Base-by-base conservation (phyloP, 176 grass and related monocot genomes). In the Triticum monococcum region DNA sequence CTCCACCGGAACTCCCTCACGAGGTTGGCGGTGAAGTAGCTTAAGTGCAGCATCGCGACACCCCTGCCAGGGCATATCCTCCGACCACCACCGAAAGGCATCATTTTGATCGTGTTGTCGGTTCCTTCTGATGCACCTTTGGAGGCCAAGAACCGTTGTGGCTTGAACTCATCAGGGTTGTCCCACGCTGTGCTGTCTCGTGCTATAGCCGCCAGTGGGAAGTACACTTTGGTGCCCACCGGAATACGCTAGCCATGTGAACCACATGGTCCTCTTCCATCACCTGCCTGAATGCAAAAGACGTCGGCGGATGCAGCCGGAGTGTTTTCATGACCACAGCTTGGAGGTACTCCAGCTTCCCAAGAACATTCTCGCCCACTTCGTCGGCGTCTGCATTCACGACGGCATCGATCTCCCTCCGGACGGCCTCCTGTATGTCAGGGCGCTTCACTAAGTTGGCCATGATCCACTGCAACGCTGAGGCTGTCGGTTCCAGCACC, bases 71-170 rank as follows among this genome's bases (percentile, higher is more conserved):
- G 82, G 17, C 82, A 84, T 4, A 84, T 75, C 56, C 69, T 84
- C 25, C 82, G 54, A 25, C 70, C 70, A 12, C 16, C 82, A 1
- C 70, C 70, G 22, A 84, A 84, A 18, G 82, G 82, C 82, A 84
- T 84, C 82, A 84, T 84, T 59, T 24, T 63, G 70, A 64, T 43
- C 10, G 31, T 57, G 8, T 66, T 26, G 3, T 45, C 68, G 48
- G 45, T 48, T 48, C 45, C 45, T 48, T 48, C 1, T 1, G 45
- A 48, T 13, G 12, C 79, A 5, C 74, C 90, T 1, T 20, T 68
- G 12, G 78, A 73, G 17, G 81, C 50, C 22, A 92, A 0, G 75
- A 95, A 95, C 77, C 88, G 68, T 31, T 95, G 83, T 4, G 93
- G 93, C 26, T 33, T 35, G 88, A 95, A 95, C 82, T 86, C 86